Evolutionary conservation across 306 rosid species (phyloP), one percentile per base, ranked within the genome.

Genomic region (Corylus heterophylla): DNA sequence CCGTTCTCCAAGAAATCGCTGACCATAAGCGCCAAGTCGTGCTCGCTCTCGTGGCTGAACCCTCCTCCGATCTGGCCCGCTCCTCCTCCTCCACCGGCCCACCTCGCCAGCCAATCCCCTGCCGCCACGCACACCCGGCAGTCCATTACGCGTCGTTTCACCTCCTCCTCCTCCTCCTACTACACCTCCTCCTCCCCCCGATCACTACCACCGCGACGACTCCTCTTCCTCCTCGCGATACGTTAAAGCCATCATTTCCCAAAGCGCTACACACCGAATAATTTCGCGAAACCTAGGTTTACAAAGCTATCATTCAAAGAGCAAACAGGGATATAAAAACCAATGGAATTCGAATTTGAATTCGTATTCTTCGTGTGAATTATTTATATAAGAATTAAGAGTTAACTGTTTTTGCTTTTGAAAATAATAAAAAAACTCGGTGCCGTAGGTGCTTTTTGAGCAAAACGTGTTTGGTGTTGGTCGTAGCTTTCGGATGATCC

Each of bases 21-120:
- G 4, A 95, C 99, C 99, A 95, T 91, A 10, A 85, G 5, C 14
- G 92, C 99, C 77, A 95, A 89, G 84, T 95, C 99, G 51, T 84
- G 91, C 49, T 95, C 99, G 87, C 98, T 95, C 81, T 95, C 99
- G 17, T 88, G 92, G 93, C 99, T 95, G 17, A 95, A 76, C 7
- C 86, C 92, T 3, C 95, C 98, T 9, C 85, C 89, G 74, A 83
- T 86, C 81, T 86, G 82, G 14, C 80, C 83, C 16, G 80, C 81
- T 20, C 85, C 84, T 4, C 80, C 87, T n/a, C 85, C 82, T 5
- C 77, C 80, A 1, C 79, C 14, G 4, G 16, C 80, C 2, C 69
- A 74, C 48, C 74, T 83, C 70, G 81, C 83, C 96, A 92, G 91
- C 17, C 88, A 87, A 76, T 95, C 93, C 51, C 74, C 90, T 35